Percentiles rank a stretch among this genome's conserved stretches.
Conservation (phyloP, 208 protist genomes). For the Leishmania aethiopica region DNA sequence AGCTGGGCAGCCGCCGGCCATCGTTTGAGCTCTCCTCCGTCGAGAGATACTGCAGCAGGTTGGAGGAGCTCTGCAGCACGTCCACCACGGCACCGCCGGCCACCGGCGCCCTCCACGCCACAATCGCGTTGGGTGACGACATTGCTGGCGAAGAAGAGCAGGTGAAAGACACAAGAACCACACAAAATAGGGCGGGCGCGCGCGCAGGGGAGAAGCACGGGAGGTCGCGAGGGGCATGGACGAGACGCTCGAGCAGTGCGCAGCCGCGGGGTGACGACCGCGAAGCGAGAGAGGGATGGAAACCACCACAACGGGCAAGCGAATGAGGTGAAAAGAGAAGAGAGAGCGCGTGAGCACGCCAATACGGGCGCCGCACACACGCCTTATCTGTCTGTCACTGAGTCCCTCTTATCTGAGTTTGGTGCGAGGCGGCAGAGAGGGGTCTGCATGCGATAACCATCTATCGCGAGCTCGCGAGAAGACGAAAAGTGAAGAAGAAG, state of each 20-base stretch:
- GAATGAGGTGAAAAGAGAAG: neutral
- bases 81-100: conserved; percentile 50
- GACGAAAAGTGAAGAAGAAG: conserved; percentile 13
- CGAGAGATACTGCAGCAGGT: conserved; percentile 44
- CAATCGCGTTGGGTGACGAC: conserved; percentile 16
- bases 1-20: conserved; percentile 5
- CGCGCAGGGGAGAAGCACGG: neutral
- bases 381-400: neutral
- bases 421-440: neutral
- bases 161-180: neutral
- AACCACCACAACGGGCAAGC: neutral
- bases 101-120: conserved; percentile 40
- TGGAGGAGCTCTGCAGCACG: conserved; percentile 57
- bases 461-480: conserved; percentile 19
- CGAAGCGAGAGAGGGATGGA: neutral
- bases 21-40: conserved; percentile 23
- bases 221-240: neutral
- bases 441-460: neutral
- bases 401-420: neutral
- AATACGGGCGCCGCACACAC: neutral
- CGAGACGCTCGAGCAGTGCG: neutral
- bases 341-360: neutral
- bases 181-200: neutral
- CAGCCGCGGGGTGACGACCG: neutral
- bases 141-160: neutral